These are phyloP conservation scores for Mrakiaceae sp. DNA, from an alignment of 1,284 basidiomycete species.

Conservation along the genomic window DNA sequence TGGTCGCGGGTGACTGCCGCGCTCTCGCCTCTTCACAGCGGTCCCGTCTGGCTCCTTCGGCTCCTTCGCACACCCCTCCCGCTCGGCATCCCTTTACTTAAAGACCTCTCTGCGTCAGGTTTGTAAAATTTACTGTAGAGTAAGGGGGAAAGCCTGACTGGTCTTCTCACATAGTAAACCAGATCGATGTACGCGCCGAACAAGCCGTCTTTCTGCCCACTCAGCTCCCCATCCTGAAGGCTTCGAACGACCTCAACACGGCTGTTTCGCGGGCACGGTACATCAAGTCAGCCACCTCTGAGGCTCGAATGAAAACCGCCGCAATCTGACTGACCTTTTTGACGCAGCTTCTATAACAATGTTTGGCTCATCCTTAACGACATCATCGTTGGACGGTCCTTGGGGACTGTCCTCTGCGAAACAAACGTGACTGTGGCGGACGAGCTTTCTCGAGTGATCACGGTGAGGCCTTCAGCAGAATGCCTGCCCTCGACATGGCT, in stretches of 20 bases:
- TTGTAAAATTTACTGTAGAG: constrained; percentile 8
- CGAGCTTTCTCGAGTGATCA: constrained; percentile 17
- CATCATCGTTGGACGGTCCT: constrained; percentile 62
- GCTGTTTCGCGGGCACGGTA: constrained; percentile 26
- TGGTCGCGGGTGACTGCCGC: neutral
- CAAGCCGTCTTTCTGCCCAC: constrained; percentile 34
- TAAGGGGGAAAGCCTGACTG: neutral
- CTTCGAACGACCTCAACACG: constrained; percentile 18
- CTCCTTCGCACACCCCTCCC: neutral
- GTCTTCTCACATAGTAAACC: constrained; percentile 18
- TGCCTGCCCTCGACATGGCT: too few species aligned
- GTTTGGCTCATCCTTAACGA: constrained; percentile 89
- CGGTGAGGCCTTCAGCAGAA: constrained; percentile 21
- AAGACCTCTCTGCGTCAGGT: constrained; percentile 29
- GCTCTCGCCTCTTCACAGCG: neutral
- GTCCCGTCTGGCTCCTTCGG: neutral
- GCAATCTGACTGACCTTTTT: neutral
- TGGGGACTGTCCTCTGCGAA: constrained; percentile 56
- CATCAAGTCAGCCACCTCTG: constrained; percentile 41
- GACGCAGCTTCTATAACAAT: constrained; percentile 69
- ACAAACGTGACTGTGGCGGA: constrained; percentile 34
- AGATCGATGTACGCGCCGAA: constrained; percentile 33
- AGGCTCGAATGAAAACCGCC: constrained; percentile 16
- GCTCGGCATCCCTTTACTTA: constrained; percentile 21
- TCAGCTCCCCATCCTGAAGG: constrained; percentile 22